phyloP scores from a whole-genome alignment of 768 basidiomycete genomes.

The Pilatotrama ljubarskyi region DNA sequence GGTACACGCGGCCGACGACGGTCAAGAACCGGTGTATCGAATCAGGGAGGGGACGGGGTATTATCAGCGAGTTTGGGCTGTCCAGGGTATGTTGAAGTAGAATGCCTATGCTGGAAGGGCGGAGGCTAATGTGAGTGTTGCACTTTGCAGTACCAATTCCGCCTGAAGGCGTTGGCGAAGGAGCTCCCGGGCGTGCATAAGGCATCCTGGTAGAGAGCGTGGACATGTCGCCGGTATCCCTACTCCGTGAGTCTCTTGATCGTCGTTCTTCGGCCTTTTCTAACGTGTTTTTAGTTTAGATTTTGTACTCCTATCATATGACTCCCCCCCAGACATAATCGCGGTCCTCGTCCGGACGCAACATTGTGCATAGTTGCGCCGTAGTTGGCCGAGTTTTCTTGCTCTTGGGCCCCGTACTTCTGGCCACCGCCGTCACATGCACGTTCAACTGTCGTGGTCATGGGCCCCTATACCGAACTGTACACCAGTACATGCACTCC shows the following conservation, averaged over 20 bases:
- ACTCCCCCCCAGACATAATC: not conserved
- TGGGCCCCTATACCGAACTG: no score
- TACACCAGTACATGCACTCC: no score
- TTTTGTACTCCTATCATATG: not conserved
- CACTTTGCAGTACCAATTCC: conserved; percentile 79
- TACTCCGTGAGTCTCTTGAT: not conserved
- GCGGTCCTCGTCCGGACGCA: no score
- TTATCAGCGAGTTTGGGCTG: conserved; percentile 87
- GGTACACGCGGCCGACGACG: conserved; percentile 79
- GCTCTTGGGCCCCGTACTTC: no score
- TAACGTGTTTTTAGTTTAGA: not conserved
- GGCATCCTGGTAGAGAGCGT: conserved; percentile 76
- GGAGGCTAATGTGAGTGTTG: not conserved
- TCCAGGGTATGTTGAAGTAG: conserved; percentile 56
- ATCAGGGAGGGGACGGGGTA: conserved; percentile 82
- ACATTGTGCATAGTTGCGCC: no score
- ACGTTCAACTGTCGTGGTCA: no score
- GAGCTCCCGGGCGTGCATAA: conserved; percentile 88
- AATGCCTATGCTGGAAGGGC: not conserved
- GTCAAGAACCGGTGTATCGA: conserved; percentile 89
- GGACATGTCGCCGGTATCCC: not conserved
- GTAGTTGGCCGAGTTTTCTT: no score
- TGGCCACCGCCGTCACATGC: no score
- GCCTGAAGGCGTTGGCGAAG: conserved; percentile 76
- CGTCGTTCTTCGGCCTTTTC: not conserved